Percentiles rank a stretch among this genome's conserved stretches.
phyloP scores from a whole-genome alignment of 2,329 filamentous ascomycete genomes.

The Fusarium tjaetaba region DNA sequence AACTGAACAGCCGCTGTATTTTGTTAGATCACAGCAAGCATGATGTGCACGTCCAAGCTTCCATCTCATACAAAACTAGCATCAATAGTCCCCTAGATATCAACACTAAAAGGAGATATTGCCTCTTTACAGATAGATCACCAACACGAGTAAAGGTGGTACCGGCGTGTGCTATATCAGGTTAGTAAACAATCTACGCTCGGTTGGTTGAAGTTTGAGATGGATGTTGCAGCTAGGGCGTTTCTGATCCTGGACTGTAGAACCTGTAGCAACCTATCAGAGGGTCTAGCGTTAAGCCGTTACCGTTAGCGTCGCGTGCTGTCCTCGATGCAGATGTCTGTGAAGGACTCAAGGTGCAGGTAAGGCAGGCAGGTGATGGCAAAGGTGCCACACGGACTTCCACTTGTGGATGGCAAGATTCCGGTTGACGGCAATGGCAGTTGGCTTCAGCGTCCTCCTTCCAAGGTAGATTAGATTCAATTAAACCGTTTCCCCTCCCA shows the following conservation, averaged over 20 bases:
- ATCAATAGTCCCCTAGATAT: background rate
- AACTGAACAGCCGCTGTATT: background rate
- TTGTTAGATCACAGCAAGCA: background rate
- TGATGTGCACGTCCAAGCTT: background rate
- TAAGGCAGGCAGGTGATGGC: constrained; percentile 16
- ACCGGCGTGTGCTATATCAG: constrained; percentile 11
- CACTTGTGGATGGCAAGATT: constrained; percentile 10
- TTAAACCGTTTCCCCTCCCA: background rate
- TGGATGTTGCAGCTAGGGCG: constrained; percentile 1
- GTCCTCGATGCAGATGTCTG: constrained; percentile 4
- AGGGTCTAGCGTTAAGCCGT: background rate
- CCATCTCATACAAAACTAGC: background rate
- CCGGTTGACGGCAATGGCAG: constrained; percentile 3
- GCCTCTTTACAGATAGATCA: constrained; percentile 2
- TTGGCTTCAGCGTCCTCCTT: constrained; percentile 9
- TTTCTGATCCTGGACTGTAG: constrained; percentile 16
- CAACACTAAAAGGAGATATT: background rate
- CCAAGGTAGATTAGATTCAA: constrained; percentile 10
- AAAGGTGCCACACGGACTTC: constrained; percentile 23
- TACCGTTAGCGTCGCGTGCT: constrained; percentile 26
- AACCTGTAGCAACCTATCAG: constrained; percentile 16
- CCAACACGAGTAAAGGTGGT: background rate
- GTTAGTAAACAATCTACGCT: constrained; percentile 23
- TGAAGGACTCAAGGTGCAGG: background rate
- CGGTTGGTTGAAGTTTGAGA: constrained; percentile 20